Base-by-base conservation (phyloP, 805 yeast genomes). In the Allodekkera sacchari region DNA sequence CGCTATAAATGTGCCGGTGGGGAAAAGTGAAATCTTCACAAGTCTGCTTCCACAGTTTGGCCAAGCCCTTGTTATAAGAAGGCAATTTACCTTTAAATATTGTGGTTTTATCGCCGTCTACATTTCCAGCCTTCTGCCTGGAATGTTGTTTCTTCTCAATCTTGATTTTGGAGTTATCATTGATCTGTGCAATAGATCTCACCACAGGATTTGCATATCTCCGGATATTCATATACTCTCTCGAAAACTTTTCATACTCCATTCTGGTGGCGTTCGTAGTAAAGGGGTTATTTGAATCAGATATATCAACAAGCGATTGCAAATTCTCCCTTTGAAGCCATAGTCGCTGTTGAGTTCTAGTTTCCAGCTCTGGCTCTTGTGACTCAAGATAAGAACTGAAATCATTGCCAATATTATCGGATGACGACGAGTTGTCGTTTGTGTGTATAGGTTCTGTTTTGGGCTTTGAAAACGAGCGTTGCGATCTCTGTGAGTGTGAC, bases 261-360 rank as follows among this genome's bases (percentile, higher is more conserved):
- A 84, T 68, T 42, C 83, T 66, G 6, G 75, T 67, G 26, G 68
- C 68, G 47, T 59, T 57, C 22, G 63, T 44, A 12, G 46, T 42
- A 14, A 53, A 30, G 7, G 38, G 33, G 18, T 38, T 44, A 18
- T 44, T 47, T 18, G 43, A 50, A 39, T 44, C 55, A 32, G 45
- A 60, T 32, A 77, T 54, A 49, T 79, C 88, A 57, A 78, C 59
- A 25, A 80, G 59, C 3, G 83, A 74, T 44, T 73, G 78, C 19
- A 52, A 36, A 32, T 49, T 52, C 42, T 82, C 89, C 41, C 89
- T 63, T 52, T 82, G 94, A 21, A 84, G 59, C 94, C 94, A 83
- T 31, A 85, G 64, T 39, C 77, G 70, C 48, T 82, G 92, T 48
- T 84, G 95, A 0, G 94, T 83, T 57, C 95, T 65, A 1, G 83